Base-by-base conservation (phyloP, 345 rosid species). In the Linum lewisii region DNA sequence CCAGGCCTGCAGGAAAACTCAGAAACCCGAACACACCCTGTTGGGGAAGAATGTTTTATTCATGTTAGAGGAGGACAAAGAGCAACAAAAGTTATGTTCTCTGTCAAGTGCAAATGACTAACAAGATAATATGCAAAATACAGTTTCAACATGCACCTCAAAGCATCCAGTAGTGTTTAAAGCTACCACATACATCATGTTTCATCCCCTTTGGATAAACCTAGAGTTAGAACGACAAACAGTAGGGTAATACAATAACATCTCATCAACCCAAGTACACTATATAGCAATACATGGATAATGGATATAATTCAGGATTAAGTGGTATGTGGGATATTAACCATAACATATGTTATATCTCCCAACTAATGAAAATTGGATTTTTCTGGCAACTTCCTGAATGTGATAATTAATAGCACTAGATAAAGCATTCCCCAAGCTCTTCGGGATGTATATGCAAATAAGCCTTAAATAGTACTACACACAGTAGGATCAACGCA, bases 1-100 rank as follows among this genome's bases (percentile, higher is more conserved):
- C 77, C 24, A 85, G 62, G 54, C 81, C 75, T 59, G 86, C 75
- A 45, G 85, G 86, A 54, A 77, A 51, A 58, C 75, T 69, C 23
- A 85, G 86, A 64, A 85, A 60, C 59, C 92, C 92, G 26, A 76
- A 78, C 54, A 82, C 91, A 51, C 87, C 91, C 91, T 80, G 75
- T 65, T 68, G 75, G 32, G 62, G 34, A 63, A 61, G 24, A 62
- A 54, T 29, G 34, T 29, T 29, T 29, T 3, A 29, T 29, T 29
- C 18, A 42, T 42, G 47, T 42, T 16, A 42, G 47, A 11, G 15
- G 47, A 42, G 47, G 18, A 42, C 4, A 14, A 42, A 42, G 18
- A 42, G 2, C 4, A 11, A 11, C 2, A 42, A 11, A 42, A 16
- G 15, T 42, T 16, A 42, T 4, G 15, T 42, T 16, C 47, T 42